Base-by-base conservation (phyloP, 768 basidiomycete genomes). In the Termitomyces sp. region DNA sequence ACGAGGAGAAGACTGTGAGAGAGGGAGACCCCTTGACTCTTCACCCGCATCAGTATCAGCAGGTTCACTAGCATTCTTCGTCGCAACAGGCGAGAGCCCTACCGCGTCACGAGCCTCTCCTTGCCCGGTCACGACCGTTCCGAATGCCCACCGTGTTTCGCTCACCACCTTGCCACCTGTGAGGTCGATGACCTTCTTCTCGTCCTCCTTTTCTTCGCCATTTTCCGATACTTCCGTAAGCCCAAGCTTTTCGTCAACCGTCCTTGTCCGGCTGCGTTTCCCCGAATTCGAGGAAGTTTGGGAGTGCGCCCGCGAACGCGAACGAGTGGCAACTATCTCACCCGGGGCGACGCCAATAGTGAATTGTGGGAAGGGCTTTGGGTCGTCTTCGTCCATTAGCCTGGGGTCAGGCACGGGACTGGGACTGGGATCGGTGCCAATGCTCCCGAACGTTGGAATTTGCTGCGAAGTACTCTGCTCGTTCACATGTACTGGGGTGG, bases 111-210 rank as follows among this genome's bases (percentile, higher is more conserved):
- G 11, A 7, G 17, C 19, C 28, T 24, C 37, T 42, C 8, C 47
- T 37, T 35, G 19, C 26, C 24, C 21, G 52, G 47, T 24, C 48
- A 6, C 37, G 49, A 45, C 41, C 59, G 79, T 78, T 17, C 84
- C 84, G 64, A 85, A 85, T 64, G 78, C 76, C 83, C 81, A 84
- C 64, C 77, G 82, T 45, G 52, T 53, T 37, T 64, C 66, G 28
- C 51, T 45, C 45, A 32, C 32, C 44, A 34, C 65, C 65, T 38
- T 62, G 60, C 44, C 48, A 28, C 65, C 68, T 8, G 68, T 71
- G 58, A 70, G 56, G 53, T 75, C 75, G 19, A 72, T 60, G 22
- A 71, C 60, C 45, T 62, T 66, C 46, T 62, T 66, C 24, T 26
- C 54, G 10, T 17, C 45, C 15, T 10, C 47, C 28, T 43, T 41